Evolutionary conservation across 495 filamentous ascomycete genomes (phyloP), one percentile per base, ranked within the genome.

Genomic region (Daldinia loculata): DNA sequence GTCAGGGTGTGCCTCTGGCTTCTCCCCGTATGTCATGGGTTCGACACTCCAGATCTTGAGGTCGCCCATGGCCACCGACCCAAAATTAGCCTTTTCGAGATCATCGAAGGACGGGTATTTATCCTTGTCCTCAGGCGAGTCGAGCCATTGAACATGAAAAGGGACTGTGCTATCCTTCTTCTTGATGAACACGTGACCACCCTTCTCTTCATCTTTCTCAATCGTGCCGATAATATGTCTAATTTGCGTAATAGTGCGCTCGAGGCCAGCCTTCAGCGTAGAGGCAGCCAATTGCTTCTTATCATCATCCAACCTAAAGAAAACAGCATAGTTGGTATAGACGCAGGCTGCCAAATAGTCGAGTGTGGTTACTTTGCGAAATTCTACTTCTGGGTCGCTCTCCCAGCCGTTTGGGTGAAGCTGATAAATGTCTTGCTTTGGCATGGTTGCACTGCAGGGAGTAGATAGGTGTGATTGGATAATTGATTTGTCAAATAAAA

Each of bases 171-270:
- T 78, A 48, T 82, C 74, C 39, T 75, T 72, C 56, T 74, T 82
- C 69, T 84, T 85, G 58, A 78, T 71, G 56, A 83, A 83, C 0
- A 75, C 79, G 51, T 80, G 73, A 39, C 78, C 76, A 26, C 78
- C 79, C 6, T 74, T 17, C 4, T 69, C 43, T 24, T 48, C 41
- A 53, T 69, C 63, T 60, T 80, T 80, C 61, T 85, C 81, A 32
- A 85, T 80, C 12, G 75, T 81, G 14, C 83, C 82, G 14, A 79
- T 78, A 14, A 85, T 63, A 61, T 85, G 81, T 14, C 82, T 71
- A 17, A 64, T 65, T 57, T 85, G 81, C 53, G 72, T 73, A n/a
- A 85, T 74, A 3, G 81, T 83, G 7, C 68, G 61, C 55, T 83
- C 78, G 26, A 84, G 78, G 38, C 80, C 80, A 24, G 69, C 67